Percentiles rank a stretch among this genome's conserved stretches.
phyloP scores from a whole-genome alignment of 495 filamentous ascomycete species.

The Aspergillus conjunctus region DNA sequence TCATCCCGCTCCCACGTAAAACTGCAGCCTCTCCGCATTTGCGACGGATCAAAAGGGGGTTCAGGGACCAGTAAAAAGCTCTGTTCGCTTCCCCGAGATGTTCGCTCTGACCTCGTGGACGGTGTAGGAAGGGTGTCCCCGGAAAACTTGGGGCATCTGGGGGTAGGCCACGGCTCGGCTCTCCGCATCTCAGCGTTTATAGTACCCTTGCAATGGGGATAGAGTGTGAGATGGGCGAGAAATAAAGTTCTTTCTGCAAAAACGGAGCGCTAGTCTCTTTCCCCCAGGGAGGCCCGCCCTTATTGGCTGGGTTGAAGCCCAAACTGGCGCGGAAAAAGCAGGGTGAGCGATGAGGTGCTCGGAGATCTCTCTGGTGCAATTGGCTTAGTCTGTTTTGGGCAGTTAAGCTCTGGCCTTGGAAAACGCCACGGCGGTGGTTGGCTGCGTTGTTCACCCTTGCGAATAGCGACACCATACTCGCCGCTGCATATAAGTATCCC shows the following conservation, averaged over 20 bases:
- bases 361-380: conserved; percentile 24
- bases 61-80: background rate
- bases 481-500: conserved; percentile 8
- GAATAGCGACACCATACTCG: background rate
- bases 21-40: background rate
- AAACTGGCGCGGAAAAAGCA: no score
- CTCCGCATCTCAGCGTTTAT: no score
- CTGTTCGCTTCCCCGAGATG: background rate
- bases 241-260: no score
- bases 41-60: background rate
- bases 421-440: conserved; percentile 11
- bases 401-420: background rate
- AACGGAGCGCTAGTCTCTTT: no score
- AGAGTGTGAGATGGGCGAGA: no score
- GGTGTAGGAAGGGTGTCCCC: background rate
- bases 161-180: no score
- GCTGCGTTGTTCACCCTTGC: background rate
- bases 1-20: background rate
- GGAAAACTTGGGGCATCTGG: background rate
- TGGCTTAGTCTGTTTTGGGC: conserved; percentile 6
- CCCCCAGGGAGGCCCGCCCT: no score
- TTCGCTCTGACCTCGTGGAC: background rate
- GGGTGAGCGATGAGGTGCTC: conserved; percentile 31
- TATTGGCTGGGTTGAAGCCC: no score
- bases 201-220: no score